Base-by-base conservation (phyloP, 2,329 filamentous ascomycete genomes). In the Ceratocystis variospora region DNA sequence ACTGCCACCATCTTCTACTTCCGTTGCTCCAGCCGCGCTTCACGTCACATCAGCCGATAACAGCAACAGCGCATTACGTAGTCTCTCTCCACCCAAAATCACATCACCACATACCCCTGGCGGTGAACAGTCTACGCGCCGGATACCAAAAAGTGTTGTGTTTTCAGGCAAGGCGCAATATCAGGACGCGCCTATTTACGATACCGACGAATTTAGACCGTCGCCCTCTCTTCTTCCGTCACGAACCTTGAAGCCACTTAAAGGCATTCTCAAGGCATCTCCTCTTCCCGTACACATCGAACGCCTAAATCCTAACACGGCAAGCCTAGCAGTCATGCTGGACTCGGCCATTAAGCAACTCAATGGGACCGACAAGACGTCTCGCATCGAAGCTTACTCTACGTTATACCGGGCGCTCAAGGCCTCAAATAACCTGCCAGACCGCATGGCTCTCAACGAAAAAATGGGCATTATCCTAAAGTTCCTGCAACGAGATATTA, bases 291-390 rank as follows among this genome's bases (percentile, higher is more conserved):
- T 80, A 65, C 76, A 77, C 1, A 75, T 80, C 69, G 75, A 77
- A 71, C 74, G 75, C 8, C 72, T 73, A 31, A 69, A 75, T 15
- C 8, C 22, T 5, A 22, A 33, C 17, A 31, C 19, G 7, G 61
- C 46, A 15, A 57, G 45, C 4, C 33, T 96, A 67, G 81, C 83
- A 69, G 85, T 85, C 71, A 94, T 96, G 87, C 77, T 97, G 70
- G 89, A 96, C 71, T 95, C 90, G 0, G 85, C 90, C 4, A 82
- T 90, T 45, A 87, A 89, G 75, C 88, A 94, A 75, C 81, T 99
- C 61, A 88, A 87, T 46, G 86, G 88, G 25, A 79, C 84, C 37
- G 88, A 91, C 70, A 81, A 87, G 64, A 82, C 85, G 67, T 86
- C 84, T 12, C 87, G 87, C 70, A 76, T 94, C 41, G 94, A 99